Base-by-base conservation (phyloP, 345 rosid genomes). In the Murraya paniculata region DNA sequence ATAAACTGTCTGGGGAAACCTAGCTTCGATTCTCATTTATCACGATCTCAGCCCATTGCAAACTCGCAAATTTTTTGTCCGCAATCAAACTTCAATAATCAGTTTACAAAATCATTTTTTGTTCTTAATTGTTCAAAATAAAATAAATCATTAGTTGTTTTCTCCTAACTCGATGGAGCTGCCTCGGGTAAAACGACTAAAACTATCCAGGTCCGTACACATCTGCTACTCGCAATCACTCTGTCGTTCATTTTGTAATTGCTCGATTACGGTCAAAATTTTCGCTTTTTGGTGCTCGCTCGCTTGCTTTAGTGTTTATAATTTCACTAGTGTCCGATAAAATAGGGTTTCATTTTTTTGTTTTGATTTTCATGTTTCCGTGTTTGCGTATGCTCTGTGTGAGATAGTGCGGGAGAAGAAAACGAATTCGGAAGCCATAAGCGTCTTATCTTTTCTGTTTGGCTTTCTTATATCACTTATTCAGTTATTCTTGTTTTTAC, bases 181-280 rank as follows among this genome's bases (percentile, higher is more conserved):
- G 61, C 93, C 81, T 69, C 89, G 80, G 9, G 84, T 83, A 4
- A 91, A 91, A 72, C 93, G 93, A 53, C 93, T 56, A 71, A 91
- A 79, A 82, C 70, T 83, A 64, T 78, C 84, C 27, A 82, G 89
- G 90, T 88, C 57, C 14, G 45, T 74, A 58, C 28, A n/a, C 65
- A 18, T 66, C 56, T 19, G 21, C 19, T 27, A 6, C 9, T 33
- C 59, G 27, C 25, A 22, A 62, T 33, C 45, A 28, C 41, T 13
- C 48, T 41, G 48, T 27, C 45, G 21, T 30, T 35, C 45, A 25
- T 30, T 50, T 13, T 9, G 36, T 13, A 58, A 24, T 21, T 38
- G 27, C n/a, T 36, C 27, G 53, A 67, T 25, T 67, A 9, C n/a
- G 50, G 48, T 36, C 28, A 38, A 7, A 7, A 11, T 67, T 11